phyloP scores from a whole-genome alignment of 2,329 filamentous ascomycete genomes.

The Phialemonium atrogriseum region DNA sequence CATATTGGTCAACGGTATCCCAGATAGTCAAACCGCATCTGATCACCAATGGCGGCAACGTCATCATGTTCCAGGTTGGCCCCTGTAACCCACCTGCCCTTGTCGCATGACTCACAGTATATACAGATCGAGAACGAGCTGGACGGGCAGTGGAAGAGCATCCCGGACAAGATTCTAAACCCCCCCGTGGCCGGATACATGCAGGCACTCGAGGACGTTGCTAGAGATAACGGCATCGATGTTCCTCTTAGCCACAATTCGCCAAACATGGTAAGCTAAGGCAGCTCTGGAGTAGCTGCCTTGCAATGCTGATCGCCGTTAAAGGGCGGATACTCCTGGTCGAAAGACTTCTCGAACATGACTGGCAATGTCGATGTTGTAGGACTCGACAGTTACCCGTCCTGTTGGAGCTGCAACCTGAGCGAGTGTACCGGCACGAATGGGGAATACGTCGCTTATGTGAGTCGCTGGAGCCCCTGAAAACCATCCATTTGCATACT shows the following conservation, averaged over 20 bases:
- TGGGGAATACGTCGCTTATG: conserved; percentile 48
- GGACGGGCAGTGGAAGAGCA: conserved; percentile 32
- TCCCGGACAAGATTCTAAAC: conserved; percentile 35
- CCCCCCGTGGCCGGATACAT: conserved; percentile 43
- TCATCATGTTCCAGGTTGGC: conserved; percentile 36
- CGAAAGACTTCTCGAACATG: conserved; percentile 47
- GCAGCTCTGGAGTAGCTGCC: conserved; percentile 3
- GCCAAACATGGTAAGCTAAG: conserved; percentile 41
- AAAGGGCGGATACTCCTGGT: conserved; percentile 44
- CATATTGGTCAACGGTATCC: conserved; percentile 42
- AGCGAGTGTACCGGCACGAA: conserved; percentile 53
- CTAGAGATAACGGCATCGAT: conserved; percentile 47
- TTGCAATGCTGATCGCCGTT: background rate
- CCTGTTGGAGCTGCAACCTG: conserved; percentile 57
- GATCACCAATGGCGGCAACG: conserved; percentile 48
- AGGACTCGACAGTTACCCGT: conserved; percentile 43
- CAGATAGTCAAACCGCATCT: conserved; percentile 42
- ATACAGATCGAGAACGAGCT: conserved; percentile 47
- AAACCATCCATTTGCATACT: too few relatives aligned
- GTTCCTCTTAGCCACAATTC: conserved; percentile 51
- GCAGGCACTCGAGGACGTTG: conserved; percentile 44
- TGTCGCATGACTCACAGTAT: background rate
- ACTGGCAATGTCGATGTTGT: conserved; percentile 48
- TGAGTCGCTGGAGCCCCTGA: conserved; percentile 20
- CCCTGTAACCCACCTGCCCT: too few relatives aligned